These are phyloP conservation scores for Leptographium lundbergii DNA, from an alignment of 2,329 filamentous ascomycete genomes.

Conservation along the genomic window DNA sequence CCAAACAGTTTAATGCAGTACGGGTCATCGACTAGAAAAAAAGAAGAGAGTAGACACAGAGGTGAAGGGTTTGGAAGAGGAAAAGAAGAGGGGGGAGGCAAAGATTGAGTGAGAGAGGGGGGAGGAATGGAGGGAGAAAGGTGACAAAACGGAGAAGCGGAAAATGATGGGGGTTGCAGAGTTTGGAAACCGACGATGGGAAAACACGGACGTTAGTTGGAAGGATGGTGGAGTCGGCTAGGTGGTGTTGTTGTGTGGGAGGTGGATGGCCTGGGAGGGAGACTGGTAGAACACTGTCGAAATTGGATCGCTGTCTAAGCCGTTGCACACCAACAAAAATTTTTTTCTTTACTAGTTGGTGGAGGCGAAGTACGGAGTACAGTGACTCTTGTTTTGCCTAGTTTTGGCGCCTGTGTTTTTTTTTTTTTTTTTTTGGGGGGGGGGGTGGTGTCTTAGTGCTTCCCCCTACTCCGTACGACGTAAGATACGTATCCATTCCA, in stretches of 20 bases:
- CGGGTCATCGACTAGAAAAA: background rate
- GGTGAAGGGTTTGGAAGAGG: background rate
- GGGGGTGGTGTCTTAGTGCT: too few relatives aligned
- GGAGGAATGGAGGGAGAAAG: background rate
- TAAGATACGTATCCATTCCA: background rate
- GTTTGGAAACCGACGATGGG: conserved; percentile 1
- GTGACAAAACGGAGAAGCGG: conserved; percentile 5
- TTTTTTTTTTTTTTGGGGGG: too few relatives aligned
- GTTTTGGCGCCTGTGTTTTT: background rate
- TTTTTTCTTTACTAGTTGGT: background rate
- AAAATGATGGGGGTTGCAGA: conserved; percentile 2
- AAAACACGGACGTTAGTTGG: background rate
- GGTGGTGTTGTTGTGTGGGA: background rate
- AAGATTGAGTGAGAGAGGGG: background rate
- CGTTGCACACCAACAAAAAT: background rate
- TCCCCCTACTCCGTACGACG: too few relatives aligned
- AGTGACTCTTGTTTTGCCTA: background rate
- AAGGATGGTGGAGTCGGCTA: background rate
- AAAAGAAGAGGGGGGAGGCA: background rate
- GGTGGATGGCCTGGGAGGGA: background rate
- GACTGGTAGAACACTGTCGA: background rate
- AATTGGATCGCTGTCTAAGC: background rate
- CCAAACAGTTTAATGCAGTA: background rate
- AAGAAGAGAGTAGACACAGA: background rate
- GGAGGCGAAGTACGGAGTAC: background rate